Evolutionary conservation across 1,284 basidiomycete genomes (phyloP).

Genomic region (Ganoderma meredithae): DNA sequence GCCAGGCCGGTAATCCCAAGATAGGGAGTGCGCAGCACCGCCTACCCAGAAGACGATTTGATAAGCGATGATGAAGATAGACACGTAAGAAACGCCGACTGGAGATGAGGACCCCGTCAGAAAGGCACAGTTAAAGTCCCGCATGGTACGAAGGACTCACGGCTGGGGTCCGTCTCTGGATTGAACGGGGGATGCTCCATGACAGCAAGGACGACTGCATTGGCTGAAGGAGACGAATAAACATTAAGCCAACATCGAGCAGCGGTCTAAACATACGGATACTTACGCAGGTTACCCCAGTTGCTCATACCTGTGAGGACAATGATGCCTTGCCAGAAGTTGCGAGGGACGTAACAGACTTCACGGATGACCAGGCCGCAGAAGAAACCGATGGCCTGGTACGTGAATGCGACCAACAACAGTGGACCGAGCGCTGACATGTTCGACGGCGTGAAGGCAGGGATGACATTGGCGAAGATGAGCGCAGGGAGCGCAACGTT

Average conservation of each 20-base stretch:
- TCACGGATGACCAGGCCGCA: constrained; percentile 47
- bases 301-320: constrained; percentile 53
- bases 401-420: constrained; percentile 46
- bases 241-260: neutral
- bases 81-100: constrained; percentile 52
- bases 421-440: constrained; percentile 48
- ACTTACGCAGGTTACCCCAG: constrained; percentile 53
- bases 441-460: constrained; percentile 48
- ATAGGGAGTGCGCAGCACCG: constrained; percentile 47
- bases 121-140: neutral
- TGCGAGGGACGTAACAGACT: constrained; percentile 48
- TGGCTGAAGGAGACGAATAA: constrained; percentile 42
- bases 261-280: neutral
- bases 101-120: neutral
- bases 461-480: constrained; percentile 51
- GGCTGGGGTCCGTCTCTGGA: constrained; percentile 49
- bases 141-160: constrained; percentile 36
- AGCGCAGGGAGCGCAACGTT: constrained; percentile 49
- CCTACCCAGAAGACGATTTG: constrained; percentile 49
- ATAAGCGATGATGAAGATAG: constrained; percentile 51
- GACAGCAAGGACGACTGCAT: constrained; percentile 55
- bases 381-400: constrained; percentile 44
- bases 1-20: constrained; percentile 49
- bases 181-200: constrained; percentile 55
- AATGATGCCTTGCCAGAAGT: constrained; percentile 51